Conservation (phyloP, 1,284 basidiomycete species). For the Ganoderma meredithae region DNA sequence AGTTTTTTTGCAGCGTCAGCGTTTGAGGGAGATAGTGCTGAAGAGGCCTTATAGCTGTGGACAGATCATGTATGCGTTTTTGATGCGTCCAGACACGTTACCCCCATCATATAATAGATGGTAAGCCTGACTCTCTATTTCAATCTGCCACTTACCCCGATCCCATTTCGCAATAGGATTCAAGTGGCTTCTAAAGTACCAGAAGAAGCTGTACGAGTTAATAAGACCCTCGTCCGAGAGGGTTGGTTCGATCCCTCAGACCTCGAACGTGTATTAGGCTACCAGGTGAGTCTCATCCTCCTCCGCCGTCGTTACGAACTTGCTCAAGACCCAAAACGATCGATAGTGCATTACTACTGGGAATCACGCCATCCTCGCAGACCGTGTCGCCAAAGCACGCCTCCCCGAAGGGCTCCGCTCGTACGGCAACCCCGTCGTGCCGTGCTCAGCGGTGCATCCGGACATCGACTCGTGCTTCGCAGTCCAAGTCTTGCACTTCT, state of each 20-base stretch:
- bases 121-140: slow-evolving; percentile 49
- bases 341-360: slow-evolving; percentile 49
- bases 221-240: slow-evolving; percentile 65
- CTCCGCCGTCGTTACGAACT: neutral
- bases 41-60: slow-evolving; percentile 56
- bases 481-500: slow-evolving; percentile 79
- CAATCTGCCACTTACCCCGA: neutral
- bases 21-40: neutral
- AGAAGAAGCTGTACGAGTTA: slow-evolving; percentile 64
- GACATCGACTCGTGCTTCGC: slow-evolving; percentile 74
- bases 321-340: slow-evolving; percentile 27
- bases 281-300: slow-evolving; percentile 49
- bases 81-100: slow-evolving; percentile 85
- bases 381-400: slow-evolving; percentile 44
- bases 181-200: slow-evolving; percentile 73
- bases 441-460: slow-evolving; percentile 83
- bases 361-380: slow-evolving; percentile 49
- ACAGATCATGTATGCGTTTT: slow-evolving; percentile 89
- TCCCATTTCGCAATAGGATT: slow-evolving; percentile 49
- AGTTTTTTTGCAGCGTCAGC: slow-evolving; percentile 28
- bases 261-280: slow-evolving; percentile 60
- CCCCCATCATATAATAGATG: slow-evolving; percentile 80
- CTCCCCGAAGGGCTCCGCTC: slow-evolving; percentile 41
- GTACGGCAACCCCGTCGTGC: slow-evolving; percentile 66
- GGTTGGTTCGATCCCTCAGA: slow-evolving; percentile 62